A percentile compares a stretch with the other conserved stretches of the same genome.
phyloP scores from a whole-genome alignment of 371 early-diverging fungal species.

The Apophysomyces ossiformis region DNA sequence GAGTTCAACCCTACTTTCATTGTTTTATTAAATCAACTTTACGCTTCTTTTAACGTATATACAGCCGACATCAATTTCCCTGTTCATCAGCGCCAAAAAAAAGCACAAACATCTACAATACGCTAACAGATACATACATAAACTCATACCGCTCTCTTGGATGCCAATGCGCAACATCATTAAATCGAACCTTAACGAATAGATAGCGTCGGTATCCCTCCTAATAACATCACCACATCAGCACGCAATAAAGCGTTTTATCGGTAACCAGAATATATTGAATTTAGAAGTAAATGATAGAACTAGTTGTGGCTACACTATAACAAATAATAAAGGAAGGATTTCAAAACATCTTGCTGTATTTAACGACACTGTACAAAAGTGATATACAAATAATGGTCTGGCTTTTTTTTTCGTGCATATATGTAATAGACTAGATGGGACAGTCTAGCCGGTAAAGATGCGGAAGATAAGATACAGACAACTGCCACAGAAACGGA shows the following conservation, averaged over 20 bases:
- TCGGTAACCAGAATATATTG: no score
- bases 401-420: background rate
- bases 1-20: background rate
- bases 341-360: background rate
- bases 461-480: conserved; percentile 71
- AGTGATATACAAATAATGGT: background rate
- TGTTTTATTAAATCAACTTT: background rate
- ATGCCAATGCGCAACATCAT: no score
- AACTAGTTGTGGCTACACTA: no score
- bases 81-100: background rate
- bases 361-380: background rate
- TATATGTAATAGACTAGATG: background rate
- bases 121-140: no score
- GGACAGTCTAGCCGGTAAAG: conserved; percentile 39
- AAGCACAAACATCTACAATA: background rate
- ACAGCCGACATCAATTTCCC: background rate
- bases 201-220: no score
- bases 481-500: conserved; percentile 83
- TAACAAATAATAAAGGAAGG: no score
- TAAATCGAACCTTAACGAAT: no score
- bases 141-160: no score
- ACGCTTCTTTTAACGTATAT: no score
- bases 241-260: no score
- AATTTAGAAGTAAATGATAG: no score
- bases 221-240: no score